Evolutionary conservation across 768 basidiomycete species (phyloP).

Genomic region (Kwoniella sp.): DNA sequence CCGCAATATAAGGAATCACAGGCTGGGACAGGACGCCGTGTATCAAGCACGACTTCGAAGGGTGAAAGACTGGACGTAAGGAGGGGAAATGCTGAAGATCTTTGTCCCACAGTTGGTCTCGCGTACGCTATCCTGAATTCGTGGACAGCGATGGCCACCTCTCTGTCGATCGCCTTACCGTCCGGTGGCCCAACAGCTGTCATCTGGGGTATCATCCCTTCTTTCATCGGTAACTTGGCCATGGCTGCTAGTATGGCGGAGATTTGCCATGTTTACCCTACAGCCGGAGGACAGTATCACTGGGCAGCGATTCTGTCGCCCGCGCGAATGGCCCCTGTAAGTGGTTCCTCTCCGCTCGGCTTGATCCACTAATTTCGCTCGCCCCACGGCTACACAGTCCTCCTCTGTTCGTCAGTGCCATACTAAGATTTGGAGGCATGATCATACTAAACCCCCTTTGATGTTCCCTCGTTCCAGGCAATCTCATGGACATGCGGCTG

Average conservation of each 20-base stretch:
- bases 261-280: slow-evolving; percentile 37
- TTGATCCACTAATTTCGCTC: too few species aligned
- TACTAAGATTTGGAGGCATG: too few species aligned
- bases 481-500: slow-evolving; percentile 48
- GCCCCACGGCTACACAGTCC: too few species aligned
- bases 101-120: slow-evolving; percentile 30
- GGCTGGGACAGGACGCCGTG: too few species aligned
- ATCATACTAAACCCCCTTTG: too few species aligned
- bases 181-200: slow-evolving; percentile 46
- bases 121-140: slow-evolving; percentile 47
- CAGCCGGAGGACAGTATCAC: slow-evolving; percentile 47
- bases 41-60: too few species aligned
- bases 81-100: too few species aligned
- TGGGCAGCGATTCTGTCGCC: slow-evolving; percentile 44
- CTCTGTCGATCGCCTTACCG: slow-evolving; percentile 39
- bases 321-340: slow-evolving; percentile 36
- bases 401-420: too few species aligned
- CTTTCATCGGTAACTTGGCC: slow-evolving; percentile 39
- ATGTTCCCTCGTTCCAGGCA: too few species aligned
- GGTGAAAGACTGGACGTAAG: too few species aligned
- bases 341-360: too few species aligned
- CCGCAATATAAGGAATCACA: too few species aligned
- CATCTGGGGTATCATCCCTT: slow-evolving; percentile 45
- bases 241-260: slow-evolving; percentile 47
- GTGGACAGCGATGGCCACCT: slow-evolving; percentile 47